Conservation (phyloP, 1,139 yeast species). For the Scheffersomyces illinoinensis region DNA sequence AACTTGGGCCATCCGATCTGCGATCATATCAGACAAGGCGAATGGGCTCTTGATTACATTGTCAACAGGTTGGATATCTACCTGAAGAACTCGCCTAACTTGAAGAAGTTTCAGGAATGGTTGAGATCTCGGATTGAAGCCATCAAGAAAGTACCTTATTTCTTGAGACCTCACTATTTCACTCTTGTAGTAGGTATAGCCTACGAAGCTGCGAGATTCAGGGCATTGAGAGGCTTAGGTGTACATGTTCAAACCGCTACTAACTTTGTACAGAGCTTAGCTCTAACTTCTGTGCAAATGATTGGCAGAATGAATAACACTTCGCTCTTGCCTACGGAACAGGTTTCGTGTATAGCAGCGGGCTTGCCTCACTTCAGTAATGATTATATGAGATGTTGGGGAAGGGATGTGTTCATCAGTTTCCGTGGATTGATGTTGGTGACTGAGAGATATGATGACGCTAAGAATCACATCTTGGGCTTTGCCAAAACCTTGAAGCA, state of each 20-base stretch:
- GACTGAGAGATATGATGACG: constrained; percentile 78
- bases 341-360: constrained; percentile 84
- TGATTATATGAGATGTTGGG: constrained; percentile 97
- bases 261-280: constrained; percentile 74
- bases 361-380: constrained; percentile 93
- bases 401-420: constrained; percentile 91
- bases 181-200: constrained; percentile 77
- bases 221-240: constrained; percentile 62
- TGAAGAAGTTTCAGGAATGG: constrained; percentile 66
- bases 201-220: constrained; percentile 74
- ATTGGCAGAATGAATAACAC: constrained; percentile 74
- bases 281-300: constrained; percentile 87
- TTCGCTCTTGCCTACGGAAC: constrained; percentile 65
- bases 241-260: constrained; percentile 59
- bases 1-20: constrained; percentile 84
- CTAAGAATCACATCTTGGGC: constrained; percentile 76
- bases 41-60: constrained; percentile 87
- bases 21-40: constrained; percentile 76
- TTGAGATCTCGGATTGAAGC: constrained; percentile 63
- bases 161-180: constrained; percentile 83
- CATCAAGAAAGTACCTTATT: constrained; percentile 69
- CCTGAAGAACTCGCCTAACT: constrained; percentile 40
- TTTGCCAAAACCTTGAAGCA: constrained; percentile 93
- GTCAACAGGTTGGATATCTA: constrained; percentile 64
- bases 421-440: constrained; percentile 78